Conservation (phyloP, 495 filamentous ascomycete genomes). For the Aspergillus incahuasiensis region DNA sequence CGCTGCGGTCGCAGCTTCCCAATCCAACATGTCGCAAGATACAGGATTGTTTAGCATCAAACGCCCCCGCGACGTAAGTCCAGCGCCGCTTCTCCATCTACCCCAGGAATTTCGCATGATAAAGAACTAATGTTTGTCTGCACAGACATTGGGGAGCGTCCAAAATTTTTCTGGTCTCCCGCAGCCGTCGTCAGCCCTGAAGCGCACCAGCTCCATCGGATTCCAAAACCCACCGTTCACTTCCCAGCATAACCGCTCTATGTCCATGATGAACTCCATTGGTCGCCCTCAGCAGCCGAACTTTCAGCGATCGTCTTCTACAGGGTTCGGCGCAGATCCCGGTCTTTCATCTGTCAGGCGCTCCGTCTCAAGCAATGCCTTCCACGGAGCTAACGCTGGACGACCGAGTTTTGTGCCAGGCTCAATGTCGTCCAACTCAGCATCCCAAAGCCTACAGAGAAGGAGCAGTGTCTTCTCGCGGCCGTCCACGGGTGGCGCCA, state of each 20-base stretch:
- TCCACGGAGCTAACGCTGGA: conserved; percentile 56
- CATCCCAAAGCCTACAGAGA: conserved; percentile 50
- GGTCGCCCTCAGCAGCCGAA: conserved; percentile 80
- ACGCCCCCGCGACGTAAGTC: conserved; percentile 64
- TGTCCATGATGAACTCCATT: conserved; percentile 80
- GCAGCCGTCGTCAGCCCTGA: conserved; percentile 89
- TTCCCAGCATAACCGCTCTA: conserved; percentile 71
- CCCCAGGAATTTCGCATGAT: conserved; percentile 1
- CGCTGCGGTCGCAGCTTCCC: conserved; percentile 32
- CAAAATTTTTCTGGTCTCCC: conserved; percentile 78
- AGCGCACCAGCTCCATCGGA: conserved; percentile 82
- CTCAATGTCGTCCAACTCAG: conserved; percentile 44
- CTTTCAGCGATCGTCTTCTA: conserved; percentile 79
- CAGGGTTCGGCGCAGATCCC: conserved; percentile 61
- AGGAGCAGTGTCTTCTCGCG: conserved; percentile 84
- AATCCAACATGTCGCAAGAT: conserved; percentile 65
- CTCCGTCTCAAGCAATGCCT: conserved; percentile 65
- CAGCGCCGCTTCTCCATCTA: conserved; percentile 1
- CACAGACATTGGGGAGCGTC: conserved; percentile 71
- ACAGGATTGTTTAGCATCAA: conserved; percentile 69
- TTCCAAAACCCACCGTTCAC: conserved; percentile 59
- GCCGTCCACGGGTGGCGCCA: conserved; percentile 56
- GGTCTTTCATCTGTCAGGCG: conserved; percentile 84
- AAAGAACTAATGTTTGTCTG: conserved; percentile 13
- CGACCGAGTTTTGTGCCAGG: conserved; percentile 71